Conservation (phyloP, 2,329 filamentous ascomycete genomes). For the Colletotrichum australisinense region DNA sequence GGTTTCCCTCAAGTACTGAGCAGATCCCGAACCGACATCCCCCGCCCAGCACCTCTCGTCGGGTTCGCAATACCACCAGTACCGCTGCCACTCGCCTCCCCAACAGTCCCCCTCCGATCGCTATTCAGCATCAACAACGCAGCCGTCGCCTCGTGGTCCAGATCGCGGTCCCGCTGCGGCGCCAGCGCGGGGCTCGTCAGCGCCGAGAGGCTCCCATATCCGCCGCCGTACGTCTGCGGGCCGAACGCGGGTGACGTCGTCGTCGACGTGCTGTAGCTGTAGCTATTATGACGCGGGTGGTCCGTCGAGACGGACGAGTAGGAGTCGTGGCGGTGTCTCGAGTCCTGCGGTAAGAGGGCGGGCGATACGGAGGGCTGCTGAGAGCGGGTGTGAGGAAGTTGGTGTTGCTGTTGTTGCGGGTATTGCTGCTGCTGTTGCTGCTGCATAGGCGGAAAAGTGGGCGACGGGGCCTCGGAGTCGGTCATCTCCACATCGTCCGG, state of each 20-base stretch:
- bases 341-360: conserved; percentile 59
- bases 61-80: conserved; percentile 46
- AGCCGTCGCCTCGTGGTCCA: conserved; percentile 84
- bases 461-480: conserved; percentile 59
- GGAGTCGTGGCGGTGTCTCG: conserved; percentile 58
- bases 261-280: conserved; percentile 59
- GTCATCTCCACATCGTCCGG: conserved; percentile 71
- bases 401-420: conserved; percentile 37
- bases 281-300: conserved; percentile 59
- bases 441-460: conserved; percentile 51
- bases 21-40: conserved; percentile 66
- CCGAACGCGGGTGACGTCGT: conserved; percentile 69
- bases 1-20: conserved; percentile 57
- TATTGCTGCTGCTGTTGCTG: conserved; percentile 8
- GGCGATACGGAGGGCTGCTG: conserved; percentile 65
- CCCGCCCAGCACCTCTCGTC: conserved; percentile 51
- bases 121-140: conserved; percentile 89
- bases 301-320: conserved; percentile 64
- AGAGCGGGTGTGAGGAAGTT: conserved; percentile 37
- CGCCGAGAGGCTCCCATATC: conserved; percentile 57
- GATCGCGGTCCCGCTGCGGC: conserved; percentile 63
- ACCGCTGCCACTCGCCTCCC: conserved; percentile 49
- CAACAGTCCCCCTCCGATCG: conserved; percentile 70
- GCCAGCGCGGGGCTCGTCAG: conserved; percentile 69
- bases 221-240: conserved; percentile 54